Conservation (phyloP, 129 eudicot genomes). For the Arctium minus region DNA sequence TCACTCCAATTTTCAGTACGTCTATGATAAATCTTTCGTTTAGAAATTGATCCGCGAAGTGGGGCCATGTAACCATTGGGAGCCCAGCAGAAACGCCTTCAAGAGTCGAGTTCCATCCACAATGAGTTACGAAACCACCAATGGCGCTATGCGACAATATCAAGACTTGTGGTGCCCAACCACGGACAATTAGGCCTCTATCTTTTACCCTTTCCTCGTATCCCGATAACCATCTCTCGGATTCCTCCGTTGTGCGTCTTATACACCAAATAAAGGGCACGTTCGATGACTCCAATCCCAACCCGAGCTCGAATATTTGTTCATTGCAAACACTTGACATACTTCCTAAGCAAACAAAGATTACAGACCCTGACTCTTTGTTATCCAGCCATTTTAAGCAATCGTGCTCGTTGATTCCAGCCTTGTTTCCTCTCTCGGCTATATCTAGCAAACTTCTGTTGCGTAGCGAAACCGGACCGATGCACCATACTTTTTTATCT, state of each 20-base stretch:
- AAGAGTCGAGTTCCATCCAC: slow-evolving; percentile 81
- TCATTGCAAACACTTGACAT: slow-evolving; percentile 24
- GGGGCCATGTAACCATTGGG: slow-evolving; percentile 68
- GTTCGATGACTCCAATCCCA: slow-evolving; percentile 48
- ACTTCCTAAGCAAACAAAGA: slow-evolving; percentile 67
- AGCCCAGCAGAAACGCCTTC: slow-evolving; percentile 60
- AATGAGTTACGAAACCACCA: slow-evolving; percentile 71
- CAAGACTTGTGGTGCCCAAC: slow-evolving; percentile 82
- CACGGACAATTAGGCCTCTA: slow-evolving; percentile 49
- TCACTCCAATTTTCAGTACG: slow-evolving; percentile 44
- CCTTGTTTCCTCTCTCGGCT: slow-evolving; percentile 50
- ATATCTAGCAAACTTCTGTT: slow-evolving; percentile 37
- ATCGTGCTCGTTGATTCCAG: slow-evolving; percentile 36
- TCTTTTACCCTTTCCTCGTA: slow-evolving; percentile 45
- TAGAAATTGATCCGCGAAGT: slow-evolving; percentile 50
- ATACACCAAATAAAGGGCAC: slow-evolving; percentile 47
- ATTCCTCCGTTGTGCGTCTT: slow-evolving; percentile 26
- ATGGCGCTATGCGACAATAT: slow-evolving; percentile 48
- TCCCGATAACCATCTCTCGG: slow-evolving; percentile 38
- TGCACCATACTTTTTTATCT: slow-evolving; percentile 47
- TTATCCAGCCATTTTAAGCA: slow-evolving; percentile 48
- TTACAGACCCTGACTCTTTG: slow-evolving; percentile 29
- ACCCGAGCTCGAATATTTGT: slow-evolving; percentile 54
- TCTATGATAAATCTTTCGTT: slow-evolving; percentile 50
- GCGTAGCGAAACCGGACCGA: slow-evolving; percentile 66